Percentiles rank a stretch among this genome's conserved stretches.
Evolutionary conservation across 2,329 filamentous ascomycete genomes (phyloP).

Genomic region (Diatrype stigma): DNA sequence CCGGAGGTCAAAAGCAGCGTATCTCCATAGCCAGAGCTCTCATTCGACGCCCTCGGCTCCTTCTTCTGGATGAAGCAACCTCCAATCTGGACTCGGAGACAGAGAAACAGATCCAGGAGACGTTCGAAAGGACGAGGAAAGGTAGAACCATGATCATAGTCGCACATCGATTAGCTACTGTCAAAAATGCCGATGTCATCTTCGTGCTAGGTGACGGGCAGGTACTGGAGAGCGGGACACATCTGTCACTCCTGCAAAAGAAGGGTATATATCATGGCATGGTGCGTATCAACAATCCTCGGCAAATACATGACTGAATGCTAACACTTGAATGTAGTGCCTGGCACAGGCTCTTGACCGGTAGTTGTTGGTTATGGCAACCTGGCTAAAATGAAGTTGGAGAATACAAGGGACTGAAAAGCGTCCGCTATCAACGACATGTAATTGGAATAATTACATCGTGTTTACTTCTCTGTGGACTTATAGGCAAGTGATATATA

Average conservation of each 20-base stretch:
- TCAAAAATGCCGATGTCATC: slow-evolving; percentile 73
- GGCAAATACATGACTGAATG: slow-evolving; percentile 1
- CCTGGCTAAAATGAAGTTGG: neutral
- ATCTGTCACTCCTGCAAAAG: slow-evolving; percentile 45
- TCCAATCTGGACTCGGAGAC: slow-evolving; percentile 60
- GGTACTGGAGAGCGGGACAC: slow-evolving; percentile 50
- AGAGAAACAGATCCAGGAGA: slow-evolving; percentile 54
- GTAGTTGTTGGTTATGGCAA: slow-evolving; percentile 6
- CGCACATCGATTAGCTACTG: slow-evolving; percentile 70
- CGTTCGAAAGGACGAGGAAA: slow-evolving; percentile 60
- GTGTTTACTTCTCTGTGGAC: too few species aligned
- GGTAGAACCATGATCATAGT: slow-evolving; percentile 68
- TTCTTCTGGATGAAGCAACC: slow-evolving; percentile 70
- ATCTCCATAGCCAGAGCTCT: slow-evolving; percentile 69
- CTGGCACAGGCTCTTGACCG: slow-evolving; percentile 27
- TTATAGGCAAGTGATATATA: too few species aligned
- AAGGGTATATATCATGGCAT: slow-evolving; percentile 54
- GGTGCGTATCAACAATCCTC: slow-evolving; percentile 35
- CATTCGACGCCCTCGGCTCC: slow-evolving; percentile 57
- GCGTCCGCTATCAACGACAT: too few species aligned
- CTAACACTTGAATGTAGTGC: slow-evolving; percentile 19
- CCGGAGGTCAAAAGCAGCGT: slow-evolving; percentile 67
- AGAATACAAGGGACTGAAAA: too few species aligned
- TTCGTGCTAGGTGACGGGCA: slow-evolving; percentile 69
- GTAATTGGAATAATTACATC: too few species aligned